These are phyloP conservation scores for Nemania sp. DNA, from an alignment of 2,329 filamentous ascomycete genomes.

Conservation along the genomic window DNA sequence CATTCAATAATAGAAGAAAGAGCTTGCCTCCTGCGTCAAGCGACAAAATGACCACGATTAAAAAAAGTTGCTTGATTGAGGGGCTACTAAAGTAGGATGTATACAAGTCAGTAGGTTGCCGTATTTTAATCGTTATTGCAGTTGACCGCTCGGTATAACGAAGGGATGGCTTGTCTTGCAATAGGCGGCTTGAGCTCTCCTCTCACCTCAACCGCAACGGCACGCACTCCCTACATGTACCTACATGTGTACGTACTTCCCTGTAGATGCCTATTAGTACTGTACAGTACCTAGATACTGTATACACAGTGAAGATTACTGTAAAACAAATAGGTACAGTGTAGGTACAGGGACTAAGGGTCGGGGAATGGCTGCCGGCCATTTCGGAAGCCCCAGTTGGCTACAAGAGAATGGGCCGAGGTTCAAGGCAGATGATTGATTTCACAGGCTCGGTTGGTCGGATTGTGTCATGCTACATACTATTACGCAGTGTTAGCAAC, in stretches of 20 bases:
- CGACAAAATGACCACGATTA: not conserved
- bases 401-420: conserved; percentile 38
- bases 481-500: not conserved
- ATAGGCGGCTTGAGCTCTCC: not conserved
- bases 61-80: not conserved
- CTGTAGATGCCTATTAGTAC: too few relatives aligned
- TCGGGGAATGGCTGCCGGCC: conserved; percentile 25
- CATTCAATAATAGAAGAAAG: conserved; percentile 19
- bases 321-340: too few relatives aligned
- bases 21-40: not conserved
- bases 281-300: not conserved
- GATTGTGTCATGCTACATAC: conserved; percentile 8
- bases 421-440: conserved; percentile 33
- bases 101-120: too few relatives aligned
- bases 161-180: not conserved
- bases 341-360: not conserved
- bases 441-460: conserved; percentile 27
- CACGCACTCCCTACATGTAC: too few relatives aligned
- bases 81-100: not conserved
- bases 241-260: too few relatives aligned
- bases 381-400: conserved; percentile 4
- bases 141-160: not conserved
- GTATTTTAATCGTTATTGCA: conserved; percentile 2
- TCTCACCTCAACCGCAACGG: not conserved
- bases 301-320: too few relatives aligned